Evolutionary conservation across 2,329 filamentous ascomycete species (phyloP), one percentile per base, ranked within the genome.

Genomic region (Colletotrichum sp.): DNA sequence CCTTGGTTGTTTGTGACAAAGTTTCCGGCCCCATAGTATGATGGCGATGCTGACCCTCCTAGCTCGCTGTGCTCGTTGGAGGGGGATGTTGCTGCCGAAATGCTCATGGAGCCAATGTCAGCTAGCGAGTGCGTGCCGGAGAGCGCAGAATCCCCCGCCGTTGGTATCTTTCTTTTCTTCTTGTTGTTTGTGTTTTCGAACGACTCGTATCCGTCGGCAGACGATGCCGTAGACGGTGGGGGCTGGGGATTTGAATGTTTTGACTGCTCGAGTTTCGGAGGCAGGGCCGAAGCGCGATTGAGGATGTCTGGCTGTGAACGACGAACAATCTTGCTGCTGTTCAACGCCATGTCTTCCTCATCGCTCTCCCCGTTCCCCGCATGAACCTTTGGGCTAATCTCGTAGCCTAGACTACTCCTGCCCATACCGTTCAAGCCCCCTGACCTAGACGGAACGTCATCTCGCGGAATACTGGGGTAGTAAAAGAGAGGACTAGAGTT

Each of bases 151-250:
- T 95, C 94, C 21, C 95, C 94, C 12, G 95, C 95, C 0, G 96
- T 96, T 1, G 97, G 97, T 48, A 99, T 98, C 86, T 99, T 99
- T 79, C 97, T 92, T 85, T 99, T 98, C 88, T 98, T 99, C 86
- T 99, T 99, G 83, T 99, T 99, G 84, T 98, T 98, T 43, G 95
- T 98, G 81, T 98, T 98, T 84, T 99, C 97, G 80, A 98, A 98
- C 8, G 95, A 97, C 84, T 99, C 97, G 83, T 98, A 98, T 16
- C 96, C 96, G 83, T 98, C 96, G 13, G 91, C 87, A 4, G 93
- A 94, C 6, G 93, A 94, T 8, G 91, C 89, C 28, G 93, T 92
- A 15, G 95, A 95, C 58, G 90, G 90, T 65, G 93, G 90, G 26
- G 92, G 91, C 58, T 91, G 88, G 21, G 87, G 84, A 71, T 88